Evolutionary conservation across 495 filamentous ascomycete species (phyloP), one percentile per base, ranked within the genome.

Genomic region (Penicillium dipodomyicola): DNA sequence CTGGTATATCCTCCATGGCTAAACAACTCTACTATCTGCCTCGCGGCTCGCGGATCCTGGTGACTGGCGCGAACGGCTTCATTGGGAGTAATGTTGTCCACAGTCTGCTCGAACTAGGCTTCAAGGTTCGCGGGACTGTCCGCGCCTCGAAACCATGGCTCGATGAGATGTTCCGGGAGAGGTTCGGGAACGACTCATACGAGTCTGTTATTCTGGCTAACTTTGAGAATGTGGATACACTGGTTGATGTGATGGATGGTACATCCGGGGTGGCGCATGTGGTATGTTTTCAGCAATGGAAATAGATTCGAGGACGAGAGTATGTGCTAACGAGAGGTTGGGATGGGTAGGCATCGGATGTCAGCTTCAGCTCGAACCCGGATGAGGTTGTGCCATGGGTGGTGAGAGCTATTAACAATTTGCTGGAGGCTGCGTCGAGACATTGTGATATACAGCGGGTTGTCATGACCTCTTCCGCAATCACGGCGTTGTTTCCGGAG

Each of bases 11-110:
- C 11, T 5, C 30, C 19, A 35, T 37, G 30, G n/a, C 47, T 33
- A 20, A 49, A 5, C 30, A 35, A 32, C 19, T 23, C 30, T 49
- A 49, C 47, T 37, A 11, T 49, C 19, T 49, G 23, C 49, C 49
- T 4, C 35, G 15, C 1, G 65, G 62, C 23, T 57, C 63, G 0
- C 27, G 45, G 9, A 46, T 82, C 51, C 66, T 82, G 27, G 54
- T 82, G 11, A 82, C 79, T 20, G 80, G 80, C 8, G 77, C 63
- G 37, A 77, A 74, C 48, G 80, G 80, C 44, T 81, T 69, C 54
- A 65, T 83, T 37, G 80, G 69, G 27, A 63, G 69, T 22, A 76
- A 81, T 42, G 65, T 81, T 47, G 61, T 78, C 46, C 63, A 77
- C 23, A 50, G 62, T 12, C 70, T 80, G 19, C 67, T 82, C 1